Base-by-base conservation (phyloP, 2,329 filamentous ascomycete genomes). In the Rutstroemia sp. region DNA sequence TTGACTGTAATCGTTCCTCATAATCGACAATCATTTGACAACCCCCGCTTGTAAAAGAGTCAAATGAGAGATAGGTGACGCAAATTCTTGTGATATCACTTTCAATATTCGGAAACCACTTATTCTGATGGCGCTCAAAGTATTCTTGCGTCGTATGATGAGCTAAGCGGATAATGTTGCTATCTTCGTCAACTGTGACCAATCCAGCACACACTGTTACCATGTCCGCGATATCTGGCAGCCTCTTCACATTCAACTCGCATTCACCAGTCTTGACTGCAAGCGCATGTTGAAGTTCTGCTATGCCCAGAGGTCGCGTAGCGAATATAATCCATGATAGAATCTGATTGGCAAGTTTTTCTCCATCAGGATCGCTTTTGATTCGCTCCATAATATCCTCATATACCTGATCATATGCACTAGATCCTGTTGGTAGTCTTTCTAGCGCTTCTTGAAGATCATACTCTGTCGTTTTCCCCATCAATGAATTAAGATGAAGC, bases 241-340 rank as follows among this genome's bases (percentile, higher is more conserved):
- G n/a, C 19, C 72, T 71, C 0, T 73, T 67, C 40, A 67, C 25
- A 4, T 75, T 69, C 10, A 76, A 50, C 0, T 63, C 56, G 0
- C 46, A 0, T 2, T 61, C 42, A 0, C 58, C 68, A 1, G 48
- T 1, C 34, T 73, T 68, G 0, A 73, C 63, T 0, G 72, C 75
- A 12, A 79, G 66, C 0, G 75, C 75, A 58, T 77, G 68, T 51
- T 69, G 69, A 4, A 78, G 65, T 57, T 78, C 73, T 0, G 25
- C 0, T 0, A 54, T 61, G 0, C 58, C 68, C 0, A 78, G 55
- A 0, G 62, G 69, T 34, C 69, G 66, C 40, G 61, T 69, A 0
- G 73, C 68, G 38, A 58, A 73, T 0, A 65, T 66, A 9, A 78
- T 70, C 75, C 73, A 78, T 4, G 47, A 25, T 17, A 58, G 19